phyloP scores from a whole-genome alignment of 75 land plant species.

The Cunninghamia lanceolata region DNA sequence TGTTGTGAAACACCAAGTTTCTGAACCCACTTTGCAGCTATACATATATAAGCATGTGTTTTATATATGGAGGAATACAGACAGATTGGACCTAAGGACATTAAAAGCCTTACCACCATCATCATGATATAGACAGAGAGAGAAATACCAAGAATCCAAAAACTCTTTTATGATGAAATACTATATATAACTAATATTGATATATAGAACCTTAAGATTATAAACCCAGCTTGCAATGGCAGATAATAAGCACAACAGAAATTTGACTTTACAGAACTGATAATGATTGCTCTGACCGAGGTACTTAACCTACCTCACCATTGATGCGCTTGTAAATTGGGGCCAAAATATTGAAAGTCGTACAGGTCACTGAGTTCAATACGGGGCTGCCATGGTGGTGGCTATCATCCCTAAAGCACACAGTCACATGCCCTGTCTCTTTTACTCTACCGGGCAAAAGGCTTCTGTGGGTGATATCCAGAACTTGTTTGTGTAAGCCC shows the following conservation, averaged over 20 bases:
- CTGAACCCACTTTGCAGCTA: too few species aligned
- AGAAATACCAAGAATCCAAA: not conserved
- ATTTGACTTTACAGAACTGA: not conserved
- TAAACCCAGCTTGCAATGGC: not conserved
- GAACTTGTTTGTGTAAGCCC: constrained; percentile 3
- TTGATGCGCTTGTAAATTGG: not conserved
- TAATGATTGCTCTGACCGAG: not conserved
- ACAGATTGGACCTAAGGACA: not conserved
- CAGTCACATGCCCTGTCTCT: not conserved
- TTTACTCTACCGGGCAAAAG: not conserved
- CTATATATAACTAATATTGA: not conserved
- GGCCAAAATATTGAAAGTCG: not conserved
- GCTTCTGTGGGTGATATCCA: constrained; percentile 2
- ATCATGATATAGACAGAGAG: not conserved
- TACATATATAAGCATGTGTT: too few species aligned
- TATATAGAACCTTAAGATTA: not conserved
- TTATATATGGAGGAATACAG: too few species aligned
- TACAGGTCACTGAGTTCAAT: not conserved
- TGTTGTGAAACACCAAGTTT: not conserved
- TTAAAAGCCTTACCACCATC: not conserved
- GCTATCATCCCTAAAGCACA: constrained; percentile 2
- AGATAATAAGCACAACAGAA: not conserved
- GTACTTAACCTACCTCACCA: not conserved
- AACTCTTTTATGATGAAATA: not conserved
- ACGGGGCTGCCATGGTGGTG: not conserved